Base-by-base conservation (phyloP, 441 rosid genomes). In the Pelargonium cotyledonis region DNA sequence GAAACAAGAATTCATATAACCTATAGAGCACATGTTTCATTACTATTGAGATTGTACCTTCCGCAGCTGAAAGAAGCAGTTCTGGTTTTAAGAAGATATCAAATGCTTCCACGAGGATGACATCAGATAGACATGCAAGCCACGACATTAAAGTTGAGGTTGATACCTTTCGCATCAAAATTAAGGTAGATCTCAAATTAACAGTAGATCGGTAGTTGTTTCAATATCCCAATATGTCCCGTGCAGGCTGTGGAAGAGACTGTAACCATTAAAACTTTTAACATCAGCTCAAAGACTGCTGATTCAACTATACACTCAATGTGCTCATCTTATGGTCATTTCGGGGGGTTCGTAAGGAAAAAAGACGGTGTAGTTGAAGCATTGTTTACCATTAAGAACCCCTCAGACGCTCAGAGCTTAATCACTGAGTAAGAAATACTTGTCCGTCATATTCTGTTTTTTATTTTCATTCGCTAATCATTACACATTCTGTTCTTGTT, bases 281-380 rank as follows among this genome's bases (percentile, higher is more conserved):
- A 82, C 72, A 65, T 80, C 4, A 73, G 75, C 71, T 58, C 77
- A 62, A 58, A 63, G 69, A 78, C 82, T 23, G 31, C 78, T 65
- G 80, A 82, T 74, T 70, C 83, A 21, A 1, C 58, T 43, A 82
- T 78, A 72, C 79, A 70, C 67, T 63, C 80, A 0, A 46, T 55
- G 62, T 80, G 84, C 75, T 65, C 16, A 65, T 74, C 67, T 16
- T 44, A 69, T 74, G 79, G 75, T 35, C 62, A 65, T 49, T 72
- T 78, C 44, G 75, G 76, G 75, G 83, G 84, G 53, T 46, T 78
- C 62, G 69, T 38, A 19, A 76, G 82, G 73, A 68, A 68, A 35
- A 31, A 66, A 2, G 73, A 77, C 43, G 72, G 66, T 75, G 51
- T 29, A 16, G 76, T 68, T 29, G 78, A 80, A 6, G 80, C 65